Evolutionary conservation across 2,329 filamentous ascomycete genomes (phyloP).

Genomic region (Ceratocystis diversiconidia): DNA sequence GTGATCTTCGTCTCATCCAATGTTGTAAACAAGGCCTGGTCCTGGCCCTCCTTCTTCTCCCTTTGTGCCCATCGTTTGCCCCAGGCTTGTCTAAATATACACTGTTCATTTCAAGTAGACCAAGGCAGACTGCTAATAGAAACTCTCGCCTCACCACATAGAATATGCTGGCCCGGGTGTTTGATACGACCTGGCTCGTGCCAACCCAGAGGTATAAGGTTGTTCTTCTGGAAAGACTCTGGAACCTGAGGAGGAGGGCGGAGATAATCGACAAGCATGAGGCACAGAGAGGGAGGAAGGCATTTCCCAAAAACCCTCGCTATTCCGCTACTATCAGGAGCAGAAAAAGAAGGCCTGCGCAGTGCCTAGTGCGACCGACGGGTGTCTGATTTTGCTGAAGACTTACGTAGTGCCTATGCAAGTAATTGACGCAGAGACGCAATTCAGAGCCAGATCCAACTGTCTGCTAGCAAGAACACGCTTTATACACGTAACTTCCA

Average conservation of each 20-base stretch:
- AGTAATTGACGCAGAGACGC: neutral
- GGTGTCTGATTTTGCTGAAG: neutral
- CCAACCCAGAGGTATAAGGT: neutral
- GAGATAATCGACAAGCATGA: neutral
- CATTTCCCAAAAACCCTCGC: too few species aligned
- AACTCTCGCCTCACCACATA: neutral
- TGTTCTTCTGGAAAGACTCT: neutral
- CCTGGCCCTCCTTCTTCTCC: neutral
- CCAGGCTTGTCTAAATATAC: constrained; percentile 4
- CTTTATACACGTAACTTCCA: too few species aligned
- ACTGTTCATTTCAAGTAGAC: neutral
- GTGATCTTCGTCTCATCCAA: neutral
- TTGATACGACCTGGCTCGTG: neutral
- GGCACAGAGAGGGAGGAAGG: neutral
- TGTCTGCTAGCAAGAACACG: too few species aligned
- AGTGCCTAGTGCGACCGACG: neutral
- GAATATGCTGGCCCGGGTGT: neutral
- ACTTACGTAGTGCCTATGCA: neutral
- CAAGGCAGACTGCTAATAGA: too few species aligned
- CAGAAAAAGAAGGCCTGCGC: too few species aligned
- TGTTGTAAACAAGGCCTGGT: neutral
- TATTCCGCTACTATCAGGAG: too few species aligned
- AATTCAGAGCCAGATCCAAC: neutral
- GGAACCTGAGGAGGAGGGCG: neutral
- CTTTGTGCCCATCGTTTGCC: neutral